Base-by-base conservation (phyloP, 768 basidiomycete genomes). In the Astraeus odoratus region DNA sequence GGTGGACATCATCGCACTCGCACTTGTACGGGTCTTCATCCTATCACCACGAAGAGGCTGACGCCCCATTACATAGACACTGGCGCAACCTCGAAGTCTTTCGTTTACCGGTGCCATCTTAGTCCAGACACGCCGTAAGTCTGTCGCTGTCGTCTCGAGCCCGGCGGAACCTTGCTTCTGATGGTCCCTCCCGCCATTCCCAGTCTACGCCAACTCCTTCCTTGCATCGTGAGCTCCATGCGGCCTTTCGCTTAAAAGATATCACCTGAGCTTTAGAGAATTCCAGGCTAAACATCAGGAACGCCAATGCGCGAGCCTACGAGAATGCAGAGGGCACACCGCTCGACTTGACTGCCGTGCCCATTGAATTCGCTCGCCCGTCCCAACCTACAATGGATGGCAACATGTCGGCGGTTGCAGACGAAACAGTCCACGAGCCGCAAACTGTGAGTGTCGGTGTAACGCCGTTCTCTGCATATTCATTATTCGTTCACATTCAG, bases 181-280 rank as follows among this genome's bases (percentile, higher is more conserved):
- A 19, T 38, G 4, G 20, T 41, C 12, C 8, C 7, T 8, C 23
- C 27, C 22, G n/a, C 13, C n/a, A 18, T 15, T 7, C n/a, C 19
- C 16, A 61, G 60, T 61, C 8, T 61, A 61, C 8, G 58, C 60
- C 36, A 61, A 61, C 43, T 63, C 60, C 24, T 52, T 61, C 31
- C 51, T 61, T 22, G 48, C 56, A 43, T 61, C 58, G 60, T 62
- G 18, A 37, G 55, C 49, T n/a, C 30, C 1, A n/a, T 20, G 19
- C 16, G 5, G 16, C 7, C 7, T 12, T 5, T 13, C 3, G 8
- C 30, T 8, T 35, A 16, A 33, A 24, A 10, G 15, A 8, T 30
- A 23, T 31, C 27, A 3, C n/a, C n/a, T 31, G 12, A 8, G 5
- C 6, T 23, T n/a, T 27, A 10, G 30, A 31, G 4, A n/a, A 31